Evolutionary conservation across 805 yeast species (phyloP).

Genomic region (Ogataea polymorpha): DNA sequence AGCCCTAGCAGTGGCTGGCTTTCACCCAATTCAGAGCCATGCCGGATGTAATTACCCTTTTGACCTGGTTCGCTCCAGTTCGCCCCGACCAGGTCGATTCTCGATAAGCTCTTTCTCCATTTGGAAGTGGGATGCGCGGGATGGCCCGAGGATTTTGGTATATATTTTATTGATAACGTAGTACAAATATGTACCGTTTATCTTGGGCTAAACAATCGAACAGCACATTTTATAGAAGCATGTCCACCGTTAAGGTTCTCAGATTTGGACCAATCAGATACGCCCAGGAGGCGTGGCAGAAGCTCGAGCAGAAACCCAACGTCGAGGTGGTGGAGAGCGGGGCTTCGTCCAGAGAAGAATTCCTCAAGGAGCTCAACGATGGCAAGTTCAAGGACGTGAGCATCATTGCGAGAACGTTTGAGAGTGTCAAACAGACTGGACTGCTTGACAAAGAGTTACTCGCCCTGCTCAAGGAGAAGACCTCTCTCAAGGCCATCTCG

Average conservation of each 20-base stretch:
- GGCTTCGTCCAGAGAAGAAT: constrained; percentile 40
- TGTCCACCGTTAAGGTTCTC: constrained; percentile 48
- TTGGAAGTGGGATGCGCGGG: constrained; percentile 9
- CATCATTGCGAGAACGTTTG: constrained; percentile 42
- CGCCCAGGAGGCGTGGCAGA: constrained; percentile 64
- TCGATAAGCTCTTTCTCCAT: background rate
- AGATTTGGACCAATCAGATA: constrained; percentile 59
- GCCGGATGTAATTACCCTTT: background rate
- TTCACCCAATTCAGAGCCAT: background rate
- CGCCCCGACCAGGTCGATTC: background rate
- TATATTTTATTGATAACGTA: constrained; percentile 1
- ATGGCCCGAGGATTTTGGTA: background rate
- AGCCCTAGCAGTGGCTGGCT: background rate
- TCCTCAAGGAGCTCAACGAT: constrained; percentile 35
- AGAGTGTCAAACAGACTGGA: constrained; percentile 38
- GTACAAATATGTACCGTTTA: constrained; percentile 3
- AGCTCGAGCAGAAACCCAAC: constrained; percentile 28
- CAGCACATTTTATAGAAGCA: constrained; percentile 10
- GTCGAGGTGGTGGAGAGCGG: constrained; percentile 46
- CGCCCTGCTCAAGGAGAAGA: constrained; percentile 30
- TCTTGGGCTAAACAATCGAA: background rate
- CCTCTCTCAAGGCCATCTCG: constrained; percentile 40
- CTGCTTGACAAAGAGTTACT: constrained; percentile 44
- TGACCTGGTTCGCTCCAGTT: background rate
- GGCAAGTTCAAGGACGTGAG: constrained; percentile 36